phyloP scores from a whole-genome alignment of 305 asterid species.

The Rubia peregrina region DNA sequence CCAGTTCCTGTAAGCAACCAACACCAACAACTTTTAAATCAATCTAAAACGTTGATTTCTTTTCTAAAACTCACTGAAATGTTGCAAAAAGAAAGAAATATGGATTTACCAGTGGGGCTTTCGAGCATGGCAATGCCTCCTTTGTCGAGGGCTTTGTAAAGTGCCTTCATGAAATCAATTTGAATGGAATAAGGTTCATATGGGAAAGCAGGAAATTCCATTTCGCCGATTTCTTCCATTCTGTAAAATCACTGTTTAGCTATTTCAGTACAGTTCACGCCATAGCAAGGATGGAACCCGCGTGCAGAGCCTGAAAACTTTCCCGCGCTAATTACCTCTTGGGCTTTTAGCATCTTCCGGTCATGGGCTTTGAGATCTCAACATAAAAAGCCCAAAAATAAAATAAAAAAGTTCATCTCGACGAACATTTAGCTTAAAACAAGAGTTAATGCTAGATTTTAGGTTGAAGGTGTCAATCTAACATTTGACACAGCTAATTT shows the following conservation, averaged over 20 bases:
- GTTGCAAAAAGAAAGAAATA: not conserved
- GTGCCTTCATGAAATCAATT: conserved; percentile 89
- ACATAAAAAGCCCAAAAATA: no score
- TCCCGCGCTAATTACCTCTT: conserved; percentile 28
- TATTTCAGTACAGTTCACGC: not conserved
- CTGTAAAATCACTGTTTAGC: not conserved
- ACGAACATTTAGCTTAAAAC: no score
- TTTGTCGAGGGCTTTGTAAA: conserved; percentile 73
- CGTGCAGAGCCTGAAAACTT: conserved; percentile 2
- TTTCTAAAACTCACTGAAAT: not conserved
- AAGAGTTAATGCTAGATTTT: no score
- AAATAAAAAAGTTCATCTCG: no score
- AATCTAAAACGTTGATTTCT: not conserved
- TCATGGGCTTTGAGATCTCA: not conserved
- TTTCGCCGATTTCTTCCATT: conserved; percentile 32
- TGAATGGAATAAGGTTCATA: conserved; percentile 80
- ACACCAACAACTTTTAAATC: conserved; percentile 4
- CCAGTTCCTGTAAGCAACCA: conserved; percentile 68
- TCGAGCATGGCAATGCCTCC: conserved; percentile 97
- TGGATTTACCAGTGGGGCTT: conserved; percentile 77
- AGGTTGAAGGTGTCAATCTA: no score
- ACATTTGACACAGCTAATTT: no score
- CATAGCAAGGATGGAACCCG: not conserved
- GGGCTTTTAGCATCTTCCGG: not conserved
- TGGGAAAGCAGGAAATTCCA: conserved; percentile 79